phyloP scores from a whole-genome alignment of 2,329 filamentous ascomycete species.

The Colletotrichum truncatum region DNA sequence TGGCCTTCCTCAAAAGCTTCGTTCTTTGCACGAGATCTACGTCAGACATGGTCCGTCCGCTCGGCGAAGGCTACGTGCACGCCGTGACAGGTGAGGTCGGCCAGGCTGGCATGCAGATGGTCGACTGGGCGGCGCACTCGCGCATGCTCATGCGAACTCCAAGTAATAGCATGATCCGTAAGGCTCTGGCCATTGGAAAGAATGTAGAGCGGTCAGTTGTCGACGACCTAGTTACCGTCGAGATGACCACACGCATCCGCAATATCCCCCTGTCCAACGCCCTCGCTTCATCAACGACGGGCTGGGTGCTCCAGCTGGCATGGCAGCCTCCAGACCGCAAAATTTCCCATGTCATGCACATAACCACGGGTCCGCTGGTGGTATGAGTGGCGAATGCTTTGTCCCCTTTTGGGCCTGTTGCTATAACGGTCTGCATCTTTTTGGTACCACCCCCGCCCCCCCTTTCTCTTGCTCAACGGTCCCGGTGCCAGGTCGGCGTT shows the following conservation, averaged over 20 bases:
- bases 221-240: slow-evolving; percentile 15
- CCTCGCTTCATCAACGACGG: slow-evolving; percentile 7
- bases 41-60: slow-evolving; percentile 2
- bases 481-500: not conserved
- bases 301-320: slow-evolving; percentile 20
- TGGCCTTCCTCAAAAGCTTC: slow-evolving; percentile 22
- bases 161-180: slow-evolving; percentile 21
- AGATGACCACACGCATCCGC: slow-evolving; percentile 20
- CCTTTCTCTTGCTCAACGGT: no score
- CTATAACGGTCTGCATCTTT: not conserved
- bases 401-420: not conserved
- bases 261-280: not conserved
- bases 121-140: slow-evolving; percentile 14
- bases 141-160: slow-evolving; percentile 6
- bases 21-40: slow-evolving; percentile 17
- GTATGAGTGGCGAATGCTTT: not conserved
- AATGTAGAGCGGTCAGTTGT: not conserved
- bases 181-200: slow-evolving; percentile 1
- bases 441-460: not conserved
- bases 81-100: slow-evolving; percentile 20
- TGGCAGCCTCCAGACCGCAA: slow-evolving; percentile 27
- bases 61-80: slow-evolving; percentile 23
- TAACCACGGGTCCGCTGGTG: slow-evolving; percentile 16
- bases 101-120: slow-evolving; percentile 4
- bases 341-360: slow-evolving; percentile 23